Evolutionary conservation across 176 grass and related monocot genomes (phyloP).

Genomic region (Zoysia japonica): DNA sequence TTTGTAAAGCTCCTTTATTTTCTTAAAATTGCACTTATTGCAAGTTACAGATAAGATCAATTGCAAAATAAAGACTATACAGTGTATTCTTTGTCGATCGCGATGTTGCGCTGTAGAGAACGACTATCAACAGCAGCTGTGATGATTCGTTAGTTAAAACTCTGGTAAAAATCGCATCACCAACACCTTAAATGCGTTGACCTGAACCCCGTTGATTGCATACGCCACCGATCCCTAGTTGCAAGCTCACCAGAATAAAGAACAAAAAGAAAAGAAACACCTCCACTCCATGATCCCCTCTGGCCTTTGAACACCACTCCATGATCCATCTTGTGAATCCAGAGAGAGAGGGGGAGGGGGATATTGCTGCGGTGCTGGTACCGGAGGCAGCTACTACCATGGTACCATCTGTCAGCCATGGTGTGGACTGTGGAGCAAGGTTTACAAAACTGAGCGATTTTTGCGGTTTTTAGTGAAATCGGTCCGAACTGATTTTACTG

Average conservation of each 20-base stretch:
- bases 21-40: background rate
- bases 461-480: no score
- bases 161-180: background rate
- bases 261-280: background rate
- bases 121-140: background rate
- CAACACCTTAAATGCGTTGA: slow-evolving; percentile 6
- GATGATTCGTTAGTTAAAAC: background rate
- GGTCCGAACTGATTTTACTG: no score
- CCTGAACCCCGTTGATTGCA: background rate
- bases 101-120: background rate
- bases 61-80: background rate
- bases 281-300: background rate
- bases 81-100: background rate
- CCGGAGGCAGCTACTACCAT: background rate
- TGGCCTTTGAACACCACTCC: no score
- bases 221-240: background rate
- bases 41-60: background rate
- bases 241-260: background rate
- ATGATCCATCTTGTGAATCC: background rate
- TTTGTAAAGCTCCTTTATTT: background rate
- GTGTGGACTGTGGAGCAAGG: background rate
- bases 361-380: background rate
- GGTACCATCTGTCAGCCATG: background rate
- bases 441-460: no score
- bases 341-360: no score